Evolutionary conservation across 2,329 filamentous ascomycete species (phyloP).

Genomic region (Trichophyton schoenleinii): DNA sequence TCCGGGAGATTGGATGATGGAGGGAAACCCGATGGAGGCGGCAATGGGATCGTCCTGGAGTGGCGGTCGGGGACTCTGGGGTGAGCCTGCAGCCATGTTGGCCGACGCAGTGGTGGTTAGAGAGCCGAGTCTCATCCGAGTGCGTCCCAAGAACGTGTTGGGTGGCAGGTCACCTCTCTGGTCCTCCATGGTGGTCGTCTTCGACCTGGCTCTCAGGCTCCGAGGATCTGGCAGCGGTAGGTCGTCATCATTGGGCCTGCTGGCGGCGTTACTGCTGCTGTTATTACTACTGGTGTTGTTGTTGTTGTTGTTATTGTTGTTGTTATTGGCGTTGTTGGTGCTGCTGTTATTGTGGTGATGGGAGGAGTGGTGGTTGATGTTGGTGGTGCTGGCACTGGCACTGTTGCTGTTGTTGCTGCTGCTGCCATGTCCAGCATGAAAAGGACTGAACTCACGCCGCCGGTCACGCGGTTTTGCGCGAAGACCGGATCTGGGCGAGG

Average conservation of each 20-base stretch:
- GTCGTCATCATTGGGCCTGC: conserved; percentile 19
- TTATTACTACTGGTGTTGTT: too few relatives aligned
- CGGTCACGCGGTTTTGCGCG: conserved; percentile 24
- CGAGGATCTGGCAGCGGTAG: conserved; percentile 23
- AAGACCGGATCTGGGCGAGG: conserved; percentile 27
- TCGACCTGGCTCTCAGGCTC: conserved; percentile 27
- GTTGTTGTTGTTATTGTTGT: too few relatives aligned
- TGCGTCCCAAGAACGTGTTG: conserved; percentile 22
- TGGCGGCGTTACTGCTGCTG: not conserved
- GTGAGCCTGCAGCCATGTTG: not conserved
- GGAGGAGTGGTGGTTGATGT: too few relatives aligned
- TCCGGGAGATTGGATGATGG: conserved; percentile 33
- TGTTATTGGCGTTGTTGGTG: too few relatives aligned
- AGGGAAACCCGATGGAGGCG: conserved; percentile 37
- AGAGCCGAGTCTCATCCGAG: conserved; percentile 29
- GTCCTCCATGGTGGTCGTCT: conserved; percentile 32
- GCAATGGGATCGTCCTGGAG: conserved; percentile 24
- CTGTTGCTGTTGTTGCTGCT: not conserved
- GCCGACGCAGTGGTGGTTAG: conserved; percentile 23
- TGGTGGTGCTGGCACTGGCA: too few relatives aligned
- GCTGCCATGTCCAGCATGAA: conserved; percentile 16
- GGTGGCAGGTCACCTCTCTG: conserved; percentile 29
- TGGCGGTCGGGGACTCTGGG: conserved; percentile 23
- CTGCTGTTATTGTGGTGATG: too few relatives aligned
- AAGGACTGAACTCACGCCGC: conserved; percentile 22